A percentile compares a stretch with the other conserved stretches of the same genome.
Evolutionary conservation across 176 grass and related monocot genomes (phyloP).

Genomic region (Bothriochloa decipiens): DNA sequence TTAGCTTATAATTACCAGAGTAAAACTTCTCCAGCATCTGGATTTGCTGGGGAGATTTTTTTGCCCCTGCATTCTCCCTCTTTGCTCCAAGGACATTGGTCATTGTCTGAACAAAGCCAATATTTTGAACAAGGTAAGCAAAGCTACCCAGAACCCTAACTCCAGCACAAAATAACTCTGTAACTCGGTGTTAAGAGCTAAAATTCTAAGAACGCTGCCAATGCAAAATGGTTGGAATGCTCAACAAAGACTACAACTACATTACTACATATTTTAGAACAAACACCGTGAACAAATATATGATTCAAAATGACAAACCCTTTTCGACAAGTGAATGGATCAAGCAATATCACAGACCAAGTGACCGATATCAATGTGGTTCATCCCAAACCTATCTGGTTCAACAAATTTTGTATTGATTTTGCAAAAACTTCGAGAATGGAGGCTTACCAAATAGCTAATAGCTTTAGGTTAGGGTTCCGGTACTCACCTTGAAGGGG

Average conservation of each 20-base stretch:
- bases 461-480: background rate
- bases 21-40: conserved; percentile 77
- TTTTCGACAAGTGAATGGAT: background rate
- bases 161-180: background rate
- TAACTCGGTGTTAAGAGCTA: background rate
- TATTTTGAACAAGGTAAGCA: conserved; percentile 1
- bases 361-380: background rate
- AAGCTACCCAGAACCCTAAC: conserved; percentile 10
- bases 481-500: too few relatives aligned
- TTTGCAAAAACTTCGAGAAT: background rate
- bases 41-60: conserved; percentile 77
- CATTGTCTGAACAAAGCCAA: conserved; percentile 40
- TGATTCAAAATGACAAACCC: background rate
- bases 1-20: conserved; percentile 53
- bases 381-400: background rate
- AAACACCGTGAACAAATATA: background rate
- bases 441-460: too few relatives aligned
- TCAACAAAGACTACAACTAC: background rate
- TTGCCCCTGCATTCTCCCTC: conserved; percentile 52
- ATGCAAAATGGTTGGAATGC: background rate
- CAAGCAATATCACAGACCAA: background rate
- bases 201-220: background rate
- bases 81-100: conserved; percentile 17
- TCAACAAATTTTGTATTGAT: background rate
- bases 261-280: background rate